Evolutionary conservation across 148 eudicot genomes (phyloP).

Genomic region (Rhododendron kiyosumense): DNA sequence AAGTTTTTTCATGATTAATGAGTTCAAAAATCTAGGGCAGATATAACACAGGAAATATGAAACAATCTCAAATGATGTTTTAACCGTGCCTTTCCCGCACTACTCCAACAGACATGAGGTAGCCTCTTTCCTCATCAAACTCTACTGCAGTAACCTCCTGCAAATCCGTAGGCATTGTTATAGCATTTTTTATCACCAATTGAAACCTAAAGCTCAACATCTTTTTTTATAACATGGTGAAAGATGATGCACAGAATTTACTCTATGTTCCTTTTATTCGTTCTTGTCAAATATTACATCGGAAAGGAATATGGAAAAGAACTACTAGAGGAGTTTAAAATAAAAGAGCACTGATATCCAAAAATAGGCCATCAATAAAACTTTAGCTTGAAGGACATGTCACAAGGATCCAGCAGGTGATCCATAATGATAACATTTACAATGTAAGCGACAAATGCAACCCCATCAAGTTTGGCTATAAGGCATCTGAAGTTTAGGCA

Average conservation of each 20-base stretch:
- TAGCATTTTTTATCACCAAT: background rate
- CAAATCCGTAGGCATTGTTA: slow-evolving; percentile 15
- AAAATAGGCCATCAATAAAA: background rate
- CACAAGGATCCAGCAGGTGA: no score
- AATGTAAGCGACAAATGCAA: background rate
- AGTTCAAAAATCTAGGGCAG: background rate
- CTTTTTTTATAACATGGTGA: background rate
- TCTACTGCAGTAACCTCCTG: slow-evolving; percentile 72
- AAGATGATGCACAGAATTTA: background rate
- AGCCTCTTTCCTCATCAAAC: slow-evolving; percentile 81
- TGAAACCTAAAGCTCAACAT: background rate
- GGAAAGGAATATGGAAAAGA: background rate
- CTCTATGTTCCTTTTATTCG: background rate
- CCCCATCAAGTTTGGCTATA: background rate
- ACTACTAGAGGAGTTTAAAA: background rate
- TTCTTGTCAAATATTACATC: background rate
- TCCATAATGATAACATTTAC: background rate
- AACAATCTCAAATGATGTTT: background rate
- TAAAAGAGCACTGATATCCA: background rate
- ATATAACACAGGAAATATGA: background rate
- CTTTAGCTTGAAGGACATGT: no score
- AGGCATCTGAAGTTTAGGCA: background rate
- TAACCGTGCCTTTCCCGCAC: slow-evolving; percentile 76
- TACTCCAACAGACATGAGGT: slow-evolving; percentile 93
- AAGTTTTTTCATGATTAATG: background rate